Evolutionary conservation across 257 asterid genomes (phyloP).

Genomic region (Lavandula angustifolia): DNA sequence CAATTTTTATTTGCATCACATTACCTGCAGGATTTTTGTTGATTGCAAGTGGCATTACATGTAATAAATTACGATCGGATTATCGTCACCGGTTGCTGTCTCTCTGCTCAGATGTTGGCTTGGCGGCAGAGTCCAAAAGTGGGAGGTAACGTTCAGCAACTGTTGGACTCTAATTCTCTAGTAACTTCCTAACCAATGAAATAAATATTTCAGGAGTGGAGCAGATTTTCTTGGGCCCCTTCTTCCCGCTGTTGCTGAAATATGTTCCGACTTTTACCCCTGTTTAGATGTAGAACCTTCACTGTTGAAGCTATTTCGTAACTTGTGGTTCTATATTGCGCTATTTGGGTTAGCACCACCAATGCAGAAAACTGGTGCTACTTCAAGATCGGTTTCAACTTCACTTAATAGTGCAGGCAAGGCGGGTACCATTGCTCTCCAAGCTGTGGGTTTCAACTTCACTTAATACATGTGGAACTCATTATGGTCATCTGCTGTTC

Average conservation of each 20-base stretch:
- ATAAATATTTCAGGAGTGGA: conserved; percentile 78
- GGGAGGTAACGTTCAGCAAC: conserved; percentile 62
- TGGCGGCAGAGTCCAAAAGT: conserved; percentile 93
- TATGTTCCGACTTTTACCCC: conserved; percentile 97
- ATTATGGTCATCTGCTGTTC: conserved; percentile 89
- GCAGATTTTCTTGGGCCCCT: conserved; percentile 99
- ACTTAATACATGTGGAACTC: conserved; percentile 89
- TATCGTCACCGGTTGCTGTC: conserved; percentile 95
- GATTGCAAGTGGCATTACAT: conserved; percentile 77
- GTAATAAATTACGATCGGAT: conserved; percentile 78
- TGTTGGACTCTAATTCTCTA: conserved; percentile 28
- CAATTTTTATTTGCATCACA: too few relatives aligned
- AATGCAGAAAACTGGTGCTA: conserved; percentile 57
- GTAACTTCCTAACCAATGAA: conserved; percentile 37
- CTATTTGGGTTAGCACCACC: conserved; percentile 99
- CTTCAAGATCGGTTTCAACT: conserved; percentile 49
- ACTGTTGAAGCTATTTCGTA: conserved; percentile 89
- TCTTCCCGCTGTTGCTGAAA: conserved; percentile 96
- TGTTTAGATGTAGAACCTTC: conserved; percentile 86
- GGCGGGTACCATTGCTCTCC: conserved; percentile 72
- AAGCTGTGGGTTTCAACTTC: conserved; percentile 89
- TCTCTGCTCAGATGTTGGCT: conserved; percentile 97
- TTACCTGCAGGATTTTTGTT: conserved; percentile 95
- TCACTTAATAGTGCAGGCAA: conserved; percentile 77
- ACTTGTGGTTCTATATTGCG: conserved; percentile 98